Percentiles rank a stretch among this genome's conserved stretches.
Evolutionary conservation across 2,329 filamentous ascomycete genomes (phyloP).

Genomic region (Chaetothyriales sp.): DNA sequence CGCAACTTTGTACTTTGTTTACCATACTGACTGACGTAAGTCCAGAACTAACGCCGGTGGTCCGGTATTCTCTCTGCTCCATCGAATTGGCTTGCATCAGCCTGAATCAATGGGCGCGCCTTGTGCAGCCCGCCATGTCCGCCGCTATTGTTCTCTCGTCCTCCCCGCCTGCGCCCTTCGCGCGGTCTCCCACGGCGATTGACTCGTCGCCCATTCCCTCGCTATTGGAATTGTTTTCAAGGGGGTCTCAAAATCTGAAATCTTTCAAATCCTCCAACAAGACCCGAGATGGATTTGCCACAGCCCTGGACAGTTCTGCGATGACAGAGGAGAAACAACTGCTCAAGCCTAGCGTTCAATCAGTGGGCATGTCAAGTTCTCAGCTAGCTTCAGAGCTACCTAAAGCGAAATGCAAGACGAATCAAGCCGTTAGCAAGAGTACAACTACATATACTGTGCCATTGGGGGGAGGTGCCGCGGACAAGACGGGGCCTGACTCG

Average conservation of each 20-base stretch:
- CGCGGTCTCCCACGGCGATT: slow-evolving; percentile 20
- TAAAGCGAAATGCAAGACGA: background rate
- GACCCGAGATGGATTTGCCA: slow-evolving; percentile 11
- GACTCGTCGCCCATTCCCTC: slow-evolving; percentile 19
- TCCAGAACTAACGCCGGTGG: background rate
- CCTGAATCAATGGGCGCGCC: slow-evolving; percentile 9
- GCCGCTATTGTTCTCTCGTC: slow-evolving; percentile 29
- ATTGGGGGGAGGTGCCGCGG: background rate
- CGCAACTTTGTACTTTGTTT: background rate
- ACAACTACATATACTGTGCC: background rate
- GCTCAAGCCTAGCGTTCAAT: slow-evolving; percentile 5
- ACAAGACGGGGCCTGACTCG: background rate
- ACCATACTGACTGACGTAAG: no score
- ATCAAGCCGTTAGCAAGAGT: background rate
- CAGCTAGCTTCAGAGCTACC: background rate
- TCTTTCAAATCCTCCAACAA: slow-evolving; percentile 7
- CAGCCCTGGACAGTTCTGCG: slow-evolving; percentile 5
- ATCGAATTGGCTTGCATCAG: slow-evolving; percentile 7
- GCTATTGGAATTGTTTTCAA: slow-evolving; percentile 5
- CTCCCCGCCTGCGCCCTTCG: slow-evolving; percentile 23
- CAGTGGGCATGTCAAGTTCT: background rate
- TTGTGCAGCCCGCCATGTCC: slow-evolving; percentile 16
- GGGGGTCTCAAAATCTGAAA: background rate
- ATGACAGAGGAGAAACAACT: slow-evolving; percentile 4
- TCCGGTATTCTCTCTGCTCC: background rate